Conservation (phyloP, 169 alveolate genomes). For the Cardiosporidium cionae region DNA sequence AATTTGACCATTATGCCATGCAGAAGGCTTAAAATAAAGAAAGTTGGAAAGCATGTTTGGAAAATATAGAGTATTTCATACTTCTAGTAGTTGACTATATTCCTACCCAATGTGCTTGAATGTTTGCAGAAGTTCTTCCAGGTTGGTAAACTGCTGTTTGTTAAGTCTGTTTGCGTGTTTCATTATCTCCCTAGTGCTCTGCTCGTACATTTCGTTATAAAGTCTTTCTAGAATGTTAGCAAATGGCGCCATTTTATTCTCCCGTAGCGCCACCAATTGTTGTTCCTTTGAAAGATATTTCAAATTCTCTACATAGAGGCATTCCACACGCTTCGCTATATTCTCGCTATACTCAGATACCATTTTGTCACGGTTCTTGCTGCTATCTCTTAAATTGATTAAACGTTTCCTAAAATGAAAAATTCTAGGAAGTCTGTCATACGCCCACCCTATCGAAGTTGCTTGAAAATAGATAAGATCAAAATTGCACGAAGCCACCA, state of each 20-base stretch:
- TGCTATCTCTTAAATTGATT: neutral
- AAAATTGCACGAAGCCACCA: too few species aligned
- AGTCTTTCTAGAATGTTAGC: conserved; percentile 5
- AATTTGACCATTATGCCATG: too few species aligned
- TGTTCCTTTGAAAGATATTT: too few species aligned
- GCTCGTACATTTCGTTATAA: neutral
- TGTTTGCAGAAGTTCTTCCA: conserved; percentile 15
- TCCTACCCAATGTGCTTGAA: conserved; percentile 21
- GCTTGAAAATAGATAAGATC: too few species aligned
- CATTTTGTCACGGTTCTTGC: neutral
- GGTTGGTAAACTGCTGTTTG: conserved; percentile 1
- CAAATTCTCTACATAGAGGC: too few species aligned
- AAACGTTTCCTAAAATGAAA: neutral
- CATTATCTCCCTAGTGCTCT: conserved; percentile 5
- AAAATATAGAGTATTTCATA: too few species aligned
- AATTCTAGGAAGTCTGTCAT: too few species aligned
- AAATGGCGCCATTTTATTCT: conserved; percentile 14
- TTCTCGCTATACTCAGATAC: neutral
- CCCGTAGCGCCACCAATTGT: conserved; percentile 13
- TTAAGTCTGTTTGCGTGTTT: neutral
- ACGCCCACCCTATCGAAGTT: too few species aligned
- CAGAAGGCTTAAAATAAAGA: too few species aligned
- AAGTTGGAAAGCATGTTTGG: too few species aligned
- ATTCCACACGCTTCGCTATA: too few species aligned
- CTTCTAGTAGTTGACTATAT: too few species aligned